Evolutionary conservation across 768 basidiomycete genomes (phyloP).

Genomic region (Pleurotus eryngii): DNA sequence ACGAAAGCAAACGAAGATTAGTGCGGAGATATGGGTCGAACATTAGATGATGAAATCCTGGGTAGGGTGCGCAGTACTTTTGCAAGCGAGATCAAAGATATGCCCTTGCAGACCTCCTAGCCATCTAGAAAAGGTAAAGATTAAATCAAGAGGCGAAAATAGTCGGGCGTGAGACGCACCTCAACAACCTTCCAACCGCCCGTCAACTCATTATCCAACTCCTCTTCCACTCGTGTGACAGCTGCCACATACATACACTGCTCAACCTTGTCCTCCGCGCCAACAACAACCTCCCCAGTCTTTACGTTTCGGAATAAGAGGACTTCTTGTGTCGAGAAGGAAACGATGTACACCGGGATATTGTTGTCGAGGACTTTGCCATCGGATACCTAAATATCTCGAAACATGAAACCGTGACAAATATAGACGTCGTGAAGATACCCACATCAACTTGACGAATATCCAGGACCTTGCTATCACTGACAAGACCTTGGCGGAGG

Average conservation of each 20-base stretch:
- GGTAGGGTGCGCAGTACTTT: neutral
- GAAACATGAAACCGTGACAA: neutral
- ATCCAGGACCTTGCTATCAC: slow-evolving; percentile 92
- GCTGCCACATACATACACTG: slow-evolving; percentile 93
- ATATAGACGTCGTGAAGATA: slow-evolving; percentile 9
- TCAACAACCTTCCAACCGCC: slow-evolving; percentile 98
- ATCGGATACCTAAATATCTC: slow-evolving; percentile 56
- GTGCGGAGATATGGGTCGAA: neutral
- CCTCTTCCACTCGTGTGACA: slow-evolving; percentile 82
- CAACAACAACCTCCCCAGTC: slow-evolving; percentile 82
- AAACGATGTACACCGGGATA: slow-evolving; percentile 86
- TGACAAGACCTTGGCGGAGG: slow-evolving; percentile 83
- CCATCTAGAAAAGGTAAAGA: slow-evolving; percentile 18
- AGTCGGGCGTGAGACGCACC: slow-evolving; percentile 42
- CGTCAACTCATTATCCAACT: slow-evolving; percentile 88
- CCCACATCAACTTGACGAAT: slow-evolving; percentile 96
- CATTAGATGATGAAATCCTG: neutral
- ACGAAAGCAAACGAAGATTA: slow-evolving; percentile 4
- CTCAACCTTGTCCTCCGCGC: slow-evolving; percentile 88
- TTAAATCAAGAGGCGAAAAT: neutral
- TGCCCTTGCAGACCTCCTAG: slow-evolving; percentile 25
- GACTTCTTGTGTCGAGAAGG: slow-evolving; percentile 93
- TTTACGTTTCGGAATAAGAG: slow-evolving; percentile 87
- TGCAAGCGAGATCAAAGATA: slow-evolving; percentile 19
- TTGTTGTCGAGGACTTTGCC: slow-evolving; percentile 91